Conservation (phyloP, 2,329 filamentous ascomycete genomes). For the Colletotrichum plurivorum region DNA sequence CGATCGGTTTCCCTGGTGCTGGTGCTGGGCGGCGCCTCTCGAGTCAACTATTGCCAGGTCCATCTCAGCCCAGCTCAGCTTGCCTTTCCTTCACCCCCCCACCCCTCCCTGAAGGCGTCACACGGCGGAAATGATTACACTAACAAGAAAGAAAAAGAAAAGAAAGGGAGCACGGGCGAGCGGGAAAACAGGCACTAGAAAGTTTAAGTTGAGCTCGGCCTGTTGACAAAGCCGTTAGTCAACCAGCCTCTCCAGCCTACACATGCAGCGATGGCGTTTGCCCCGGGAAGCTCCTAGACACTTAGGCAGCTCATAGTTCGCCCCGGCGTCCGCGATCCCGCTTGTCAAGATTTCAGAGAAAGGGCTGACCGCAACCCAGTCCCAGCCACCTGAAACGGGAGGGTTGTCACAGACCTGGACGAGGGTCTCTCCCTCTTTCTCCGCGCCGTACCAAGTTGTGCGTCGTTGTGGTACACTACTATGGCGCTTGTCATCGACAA, state of each 20-base stretch:
- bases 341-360: constrained; percentile 34
- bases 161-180: neutral
- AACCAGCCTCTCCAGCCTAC: neutral
- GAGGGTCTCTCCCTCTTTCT: constrained; percentile 8
- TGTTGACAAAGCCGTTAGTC: constrained; percentile 37
- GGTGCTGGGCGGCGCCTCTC: constrained; percentile 4
- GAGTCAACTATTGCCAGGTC: constrained; percentile 19
- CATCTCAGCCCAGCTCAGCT: neutral
- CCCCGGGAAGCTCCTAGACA: constrained; percentile 20
- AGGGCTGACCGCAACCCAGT: constrained; percentile 19
- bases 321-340: constrained; percentile 30
- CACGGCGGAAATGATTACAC: too few relatives aligned
- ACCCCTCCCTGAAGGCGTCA: too few relatives aligned
- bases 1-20: constrained; percentile 19
- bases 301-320: constrained; percentile 5
- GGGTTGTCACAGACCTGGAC: constrained; percentile 40
- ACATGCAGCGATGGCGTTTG: constrained; percentile 1
- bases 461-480: neutral
- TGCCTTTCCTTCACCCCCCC: neutral
- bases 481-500: neutral
- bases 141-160: neutral
- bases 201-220: constrained; percentile 12
- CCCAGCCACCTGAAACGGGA: constrained; percentile 40
- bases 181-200: neutral
- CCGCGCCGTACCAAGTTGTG: constrained; percentile 1